Evolutionary conservation across 2,329 filamentous ascomycete genomes (phyloP).

Genomic region (Penicillium sp.): DNA sequence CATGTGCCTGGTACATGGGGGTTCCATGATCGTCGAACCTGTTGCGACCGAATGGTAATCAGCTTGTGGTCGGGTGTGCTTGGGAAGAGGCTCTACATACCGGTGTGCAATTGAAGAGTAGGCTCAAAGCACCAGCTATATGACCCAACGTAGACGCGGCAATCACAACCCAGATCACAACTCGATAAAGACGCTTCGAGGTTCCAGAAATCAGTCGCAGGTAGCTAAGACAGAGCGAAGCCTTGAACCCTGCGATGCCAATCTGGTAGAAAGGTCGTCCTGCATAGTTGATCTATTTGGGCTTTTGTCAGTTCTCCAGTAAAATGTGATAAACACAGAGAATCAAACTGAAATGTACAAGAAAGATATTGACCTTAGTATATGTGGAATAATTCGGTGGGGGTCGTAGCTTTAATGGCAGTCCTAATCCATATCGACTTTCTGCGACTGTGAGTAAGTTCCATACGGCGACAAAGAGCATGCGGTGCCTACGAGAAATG

Average conservation of each 20-base stretch:
- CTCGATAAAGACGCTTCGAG: slow-evolving; percentile 44
- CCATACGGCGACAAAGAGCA: background rate
- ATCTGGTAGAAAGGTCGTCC: slow-evolving; percentile 55
- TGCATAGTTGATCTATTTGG: slow-evolving; percentile 47
- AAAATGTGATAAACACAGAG: no score
- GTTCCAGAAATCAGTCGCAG: slow-evolving; percentile 51
- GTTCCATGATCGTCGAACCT: slow-evolving; percentile 47
- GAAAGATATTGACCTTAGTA: slow-evolving; percentile 31
- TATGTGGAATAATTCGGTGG: slow-evolving; percentile 45
- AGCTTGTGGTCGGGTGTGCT: background rate
- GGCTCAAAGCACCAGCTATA: slow-evolving; percentile 47
- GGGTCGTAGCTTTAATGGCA: slow-evolving; percentile 47
- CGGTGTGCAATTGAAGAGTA: slow-evolving; percentile 52
- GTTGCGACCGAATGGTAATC: background rate
- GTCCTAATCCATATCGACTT: slow-evolving; percentile 53
- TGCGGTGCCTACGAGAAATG: slow-evolving; percentile 45
- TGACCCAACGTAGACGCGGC: slow-evolving; percentile 46
- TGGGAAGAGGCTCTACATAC: slow-evolving; percentile 25
- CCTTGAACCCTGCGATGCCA: slow-evolving; percentile 57
- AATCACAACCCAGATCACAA: slow-evolving; percentile 47
- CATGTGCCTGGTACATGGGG: slow-evolving; percentile 42
- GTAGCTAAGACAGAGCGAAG: slow-evolving; percentile 53
- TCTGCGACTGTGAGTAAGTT: slow-evolving; percentile 34
- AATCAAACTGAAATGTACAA: background rate
- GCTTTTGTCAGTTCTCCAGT: background rate